Base-by-base conservation (phyloP, 1,139 yeast genomes). In the Yamadazyma buinensis region DNA sequence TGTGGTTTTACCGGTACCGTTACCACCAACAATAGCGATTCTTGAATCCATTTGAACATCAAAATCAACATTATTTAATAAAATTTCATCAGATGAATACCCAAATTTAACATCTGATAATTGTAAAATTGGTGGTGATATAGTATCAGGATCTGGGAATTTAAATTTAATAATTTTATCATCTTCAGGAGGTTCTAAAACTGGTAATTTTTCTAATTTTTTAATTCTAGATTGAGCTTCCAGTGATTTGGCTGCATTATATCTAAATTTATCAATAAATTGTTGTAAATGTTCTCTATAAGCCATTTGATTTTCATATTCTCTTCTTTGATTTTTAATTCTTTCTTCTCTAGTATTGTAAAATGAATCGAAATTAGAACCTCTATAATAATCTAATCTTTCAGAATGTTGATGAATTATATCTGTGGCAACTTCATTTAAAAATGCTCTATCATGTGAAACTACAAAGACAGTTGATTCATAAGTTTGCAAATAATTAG, bases 1-100 rank as follows among this genome's bases (percentile, higher is more conserved):
- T 2, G 98, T 92, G 10, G 98, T 90, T 62, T 92, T 92, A 84
- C 98, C 98, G 54, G 97, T 87, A 68, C 99, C 99, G 59, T 92
- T 92, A 46, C 97, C 97, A 74, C 99, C 99, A 39, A 92, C 95
- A 46, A 92, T 72, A 1, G 97, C 98, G 48, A 92, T 84, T 61
- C 98, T 77, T 3, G 97, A 88, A 51, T 88, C 87, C 84, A 92
- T 72, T 59, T 87, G 95, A 33, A 92, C 87, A 48, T 88, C 95
- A 46, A 92, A 61, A 49, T 88, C 95, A 26, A 90, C 97, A 51
- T 87, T 68, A 27, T 73, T 72, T 46, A 92, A 67, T 40, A 76
- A 58, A 14, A 84, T 64, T 44, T 79, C 80, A 5, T 70, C 68
- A 3, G 84, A 80, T 36, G 63, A 63, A 59, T 92, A 92, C 24